A percentile compares a stretch with the other conserved stretches of the same genome.
phyloP scores from a whole-genome alignment of 1,139 yeast genomes.

The Saccharomyces hybrid region DNA sequence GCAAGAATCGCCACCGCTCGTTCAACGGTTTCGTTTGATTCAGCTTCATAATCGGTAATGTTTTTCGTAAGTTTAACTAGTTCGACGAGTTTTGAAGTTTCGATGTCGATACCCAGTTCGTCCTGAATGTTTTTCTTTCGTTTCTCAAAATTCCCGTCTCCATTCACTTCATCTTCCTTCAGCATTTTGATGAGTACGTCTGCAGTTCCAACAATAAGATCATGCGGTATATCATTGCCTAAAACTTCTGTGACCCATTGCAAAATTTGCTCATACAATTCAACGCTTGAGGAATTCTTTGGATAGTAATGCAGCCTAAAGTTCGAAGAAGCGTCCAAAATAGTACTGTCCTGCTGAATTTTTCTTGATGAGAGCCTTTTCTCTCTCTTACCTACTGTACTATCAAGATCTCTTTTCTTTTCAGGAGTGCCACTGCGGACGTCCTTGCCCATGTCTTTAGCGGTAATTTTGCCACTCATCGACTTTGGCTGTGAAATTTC shows the following conservation, averaged over 20 bases:
- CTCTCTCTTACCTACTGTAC: constrained; percentile 5
- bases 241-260: constrained; percentile 42
- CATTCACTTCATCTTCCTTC: constrained; percentile 36
- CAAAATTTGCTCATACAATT: constrained; percentile 40
- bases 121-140: constrained; percentile 38
- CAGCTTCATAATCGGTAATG: constrained; percentile 43
- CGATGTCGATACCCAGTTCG: constrained; percentile 41
- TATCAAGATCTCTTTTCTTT: not conserved
- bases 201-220: constrained; percentile 46
- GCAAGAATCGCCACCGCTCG: constrained; percentile 25
- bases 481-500: constrained; percentile 59
- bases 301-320: constrained; percentile 46
- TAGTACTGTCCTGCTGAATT: constrained; percentile 16
- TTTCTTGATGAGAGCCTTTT: constrained; percentile 1
- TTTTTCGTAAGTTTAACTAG: constrained; percentile 44
- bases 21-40: constrained; percentile 17
- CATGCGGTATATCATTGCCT: constrained; percentile 52
- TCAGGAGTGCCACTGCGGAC: not conserved
- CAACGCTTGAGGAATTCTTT: constrained; percentile 38
- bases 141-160: constrained; percentile 32
- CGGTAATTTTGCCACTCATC: constrained; percentile 54
- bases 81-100: constrained; percentile 39
- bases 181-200: constrained; percentile 59
- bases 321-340: constrained; percentile 31
- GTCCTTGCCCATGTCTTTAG: constrained; percentile 57